Evolutionary conservation across 2,329 filamentous ascomycete species (phyloP).

Genomic region (Neophaeococcomyces mojaviensis): DNA sequence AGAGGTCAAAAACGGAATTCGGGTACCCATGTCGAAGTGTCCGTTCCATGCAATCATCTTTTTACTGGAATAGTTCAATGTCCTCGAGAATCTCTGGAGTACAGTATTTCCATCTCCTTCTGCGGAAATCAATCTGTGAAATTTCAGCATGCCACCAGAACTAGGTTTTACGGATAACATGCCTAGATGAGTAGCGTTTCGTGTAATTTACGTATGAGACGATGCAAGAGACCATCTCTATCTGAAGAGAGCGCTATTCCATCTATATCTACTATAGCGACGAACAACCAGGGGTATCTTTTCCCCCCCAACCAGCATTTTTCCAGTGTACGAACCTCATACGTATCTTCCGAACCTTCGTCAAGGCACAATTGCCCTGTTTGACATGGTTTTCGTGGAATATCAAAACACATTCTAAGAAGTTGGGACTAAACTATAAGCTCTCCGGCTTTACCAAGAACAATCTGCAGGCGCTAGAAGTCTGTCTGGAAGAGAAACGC

Average conservation of each 20-base stretch:
- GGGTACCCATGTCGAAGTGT: neutral
- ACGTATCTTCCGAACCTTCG: conserved; percentile 31
- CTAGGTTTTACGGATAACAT: neutral
- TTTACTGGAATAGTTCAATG: neutral
- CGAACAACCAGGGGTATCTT: conserved; percentile 38
- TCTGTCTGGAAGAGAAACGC: conserved; percentile 40
- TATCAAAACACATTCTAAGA: conserved; percentile 43
- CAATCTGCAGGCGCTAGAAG: conserved; percentile 45
- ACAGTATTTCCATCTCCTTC: conserved; percentile 15
- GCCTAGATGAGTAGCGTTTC: neutral
- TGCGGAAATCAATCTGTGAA: conserved; percentile 11
- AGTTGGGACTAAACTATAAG: conserved; percentile 36
- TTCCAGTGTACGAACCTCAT: conserved; percentile 41
- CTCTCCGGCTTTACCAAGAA: conserved; percentile 39
- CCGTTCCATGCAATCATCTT: conserved; percentile 13
- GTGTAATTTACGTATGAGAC: conserved; percentile 3
- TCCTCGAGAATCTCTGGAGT: conserved; percentile 12
- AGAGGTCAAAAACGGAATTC: neutral
- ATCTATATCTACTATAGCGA: neutral
- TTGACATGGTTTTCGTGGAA: conserved; percentile 49
- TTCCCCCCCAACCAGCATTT: conserved; percentile 51
- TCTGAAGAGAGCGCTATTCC: conserved; percentile 2
- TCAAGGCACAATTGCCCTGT: conserved; percentile 33
- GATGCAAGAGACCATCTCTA: conserved; percentile 8
- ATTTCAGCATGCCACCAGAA: conserved; percentile 10